Percentiles rank a stretch among this genome's conserved stretches.
These are phyloP conservation scores for Cyclostephanos tholiformis DNA, from an alignment of 108 stramenopile genomes.

Conservation along the genomic window DNA sequence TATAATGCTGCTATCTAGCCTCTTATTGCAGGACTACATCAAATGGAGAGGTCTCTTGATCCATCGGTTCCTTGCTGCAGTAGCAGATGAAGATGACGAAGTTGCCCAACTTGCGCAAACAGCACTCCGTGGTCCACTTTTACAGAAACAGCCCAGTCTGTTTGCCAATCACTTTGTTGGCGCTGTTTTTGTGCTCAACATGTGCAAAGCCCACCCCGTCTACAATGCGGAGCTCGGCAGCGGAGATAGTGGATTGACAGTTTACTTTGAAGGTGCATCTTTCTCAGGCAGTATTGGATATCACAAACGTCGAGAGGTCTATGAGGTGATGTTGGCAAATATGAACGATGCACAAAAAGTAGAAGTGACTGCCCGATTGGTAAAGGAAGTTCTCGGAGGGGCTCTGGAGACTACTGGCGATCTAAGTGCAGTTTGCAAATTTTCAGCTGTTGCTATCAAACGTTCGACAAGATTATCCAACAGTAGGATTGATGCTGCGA, in stretches of 20 bases:
- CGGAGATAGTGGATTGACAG: slow-evolving; percentile 73
- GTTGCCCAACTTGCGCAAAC: slow-evolving; percentile 76
- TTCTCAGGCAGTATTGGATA: slow-evolving; percentile 55
- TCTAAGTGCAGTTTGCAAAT: slow-evolving; percentile 63
- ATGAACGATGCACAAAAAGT: slow-evolving; percentile 92
- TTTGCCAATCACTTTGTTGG: slow-evolving; percentile 90
- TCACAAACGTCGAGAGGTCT: slow-evolving; percentile 69
- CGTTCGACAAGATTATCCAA: slow-evolving; percentile 20
- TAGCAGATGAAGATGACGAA: slow-evolving; percentile 86
- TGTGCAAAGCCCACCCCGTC: slow-evolving; percentile 89
- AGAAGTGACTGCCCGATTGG: slow-evolving; percentile 83
- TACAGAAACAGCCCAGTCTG: slow-evolving; percentile 75
- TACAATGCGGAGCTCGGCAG: slow-evolving; percentile 72
- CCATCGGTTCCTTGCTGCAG: slow-evolving; percentile 88
- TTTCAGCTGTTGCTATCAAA: slow-evolving; percentile 11
- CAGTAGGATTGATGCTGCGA: slow-evolving; percentile 52
- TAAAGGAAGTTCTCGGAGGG: slow-evolving; percentile 84
- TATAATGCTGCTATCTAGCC: slow-evolving; percentile 78
- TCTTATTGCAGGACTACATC: slow-evolving; percentile 94
- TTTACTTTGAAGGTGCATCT: slow-evolving; percentile 45
- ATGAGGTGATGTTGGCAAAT: slow-evolving; percentile 79
- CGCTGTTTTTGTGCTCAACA: slow-evolving; percentile 90
- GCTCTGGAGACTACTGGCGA: slow-evolving; percentile 71
- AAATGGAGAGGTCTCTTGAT: slow-evolving; percentile 94
- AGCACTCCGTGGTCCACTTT: slow-evolving; percentile 76